Conservation (phyloP, 306 rosid species). For the Vigna unguiculata region DNA sequence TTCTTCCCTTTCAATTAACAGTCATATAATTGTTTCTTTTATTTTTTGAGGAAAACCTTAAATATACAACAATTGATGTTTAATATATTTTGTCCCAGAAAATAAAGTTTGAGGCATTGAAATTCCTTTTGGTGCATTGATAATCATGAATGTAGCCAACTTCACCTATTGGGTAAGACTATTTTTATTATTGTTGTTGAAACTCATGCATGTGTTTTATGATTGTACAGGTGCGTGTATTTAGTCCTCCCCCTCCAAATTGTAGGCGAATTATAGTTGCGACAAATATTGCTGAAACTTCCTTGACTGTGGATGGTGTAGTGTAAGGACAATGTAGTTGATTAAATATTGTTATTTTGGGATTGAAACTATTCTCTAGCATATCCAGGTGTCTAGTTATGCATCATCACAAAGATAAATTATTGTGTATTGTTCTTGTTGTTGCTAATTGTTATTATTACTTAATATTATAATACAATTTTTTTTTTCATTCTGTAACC, state of each 20-base stretch:
- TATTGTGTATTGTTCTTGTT: slow-evolving; percentile 24
- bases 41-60: background rate
- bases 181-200: slow-evolving; percentile 9
- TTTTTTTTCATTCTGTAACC: slow-evolving; percentile 24
- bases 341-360: slow-evolving; percentile 36
- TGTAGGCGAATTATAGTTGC: slow-evolving; percentile 97
- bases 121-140: slow-evolving; percentile 9
- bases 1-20: slow-evolving; percentile 31
- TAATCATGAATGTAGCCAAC: slow-evolving; percentile 29
- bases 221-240: slow-evolving; percentile 84
- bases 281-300: slow-evolving; percentile 97
- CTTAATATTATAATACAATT: slow-evolving; percentile 12
- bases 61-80: slow-evolving; percentile 10
- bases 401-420: background rate
- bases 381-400: slow-evolving; percentile 8
- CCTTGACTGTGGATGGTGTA: slow-evolving; percentile 98
- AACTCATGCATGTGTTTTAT: slow-evolving; percentile 46
- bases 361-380: slow-evolving; percentile 13
- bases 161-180: background rate
- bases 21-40: slow-evolving; percentile 25
- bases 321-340: slow-evolving; percentile 70
- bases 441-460: slow-evolving; percentile 23
- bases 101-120: slow-evolving; percentile 26
- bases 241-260: slow-evolving; percentile 85
- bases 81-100: slow-evolving; percentile 18